phyloP scores from a whole-genome alignment of 306 rosid genomes.

The Cajanus cajan region DNA sequence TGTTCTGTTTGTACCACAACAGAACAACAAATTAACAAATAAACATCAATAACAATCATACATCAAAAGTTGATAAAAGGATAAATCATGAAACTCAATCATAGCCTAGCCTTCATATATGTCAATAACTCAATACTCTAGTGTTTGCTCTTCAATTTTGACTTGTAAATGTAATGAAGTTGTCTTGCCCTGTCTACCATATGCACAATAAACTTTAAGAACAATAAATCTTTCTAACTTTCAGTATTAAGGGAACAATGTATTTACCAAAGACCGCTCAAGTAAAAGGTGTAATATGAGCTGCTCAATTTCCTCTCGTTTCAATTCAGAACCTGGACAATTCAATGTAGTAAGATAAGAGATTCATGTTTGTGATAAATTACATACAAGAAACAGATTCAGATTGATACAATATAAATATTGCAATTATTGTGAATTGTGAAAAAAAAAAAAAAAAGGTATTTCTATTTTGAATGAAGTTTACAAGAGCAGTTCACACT shows the following conservation, averaged over 20 bases:
- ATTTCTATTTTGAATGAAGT: neutral
- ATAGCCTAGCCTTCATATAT: neutral
- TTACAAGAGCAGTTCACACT: conserved; percentile 5
- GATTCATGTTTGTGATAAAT: conserved; percentile 4
- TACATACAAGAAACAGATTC: conserved; percentile 13
- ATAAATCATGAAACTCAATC: neutral
- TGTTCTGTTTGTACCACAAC: neutral
- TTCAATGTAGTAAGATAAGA: conserved; percentile 30
- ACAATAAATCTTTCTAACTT: conserved; percentile 1
- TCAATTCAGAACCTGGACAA: conserved; percentile 67
- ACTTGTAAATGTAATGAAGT: neutral
- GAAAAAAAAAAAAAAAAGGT: neutral
- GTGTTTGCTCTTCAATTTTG: conserved; percentile 7
- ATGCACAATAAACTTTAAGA: neutral
- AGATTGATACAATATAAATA: neutral
- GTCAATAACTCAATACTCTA: neutral
- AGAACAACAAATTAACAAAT: conserved; percentile 22
- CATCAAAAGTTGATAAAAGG: neutral
- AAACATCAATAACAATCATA: neutral
- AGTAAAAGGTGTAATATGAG: conserved; percentile 78
- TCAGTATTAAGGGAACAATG: conserved; percentile 8
- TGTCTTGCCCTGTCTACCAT: neutral
- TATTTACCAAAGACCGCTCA: conserved; percentile 68
- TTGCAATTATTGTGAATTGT: conserved; percentile 17
- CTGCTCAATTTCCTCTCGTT: conserved; percentile 82